A percentile compares a stretch with the other conserved stretches of the same genome.
These are phyloP conservation scores for Fusarium citri DNA, from an alignment of 2,329 filamentous ascomycete species.

Conservation along the genomic window DNA sequence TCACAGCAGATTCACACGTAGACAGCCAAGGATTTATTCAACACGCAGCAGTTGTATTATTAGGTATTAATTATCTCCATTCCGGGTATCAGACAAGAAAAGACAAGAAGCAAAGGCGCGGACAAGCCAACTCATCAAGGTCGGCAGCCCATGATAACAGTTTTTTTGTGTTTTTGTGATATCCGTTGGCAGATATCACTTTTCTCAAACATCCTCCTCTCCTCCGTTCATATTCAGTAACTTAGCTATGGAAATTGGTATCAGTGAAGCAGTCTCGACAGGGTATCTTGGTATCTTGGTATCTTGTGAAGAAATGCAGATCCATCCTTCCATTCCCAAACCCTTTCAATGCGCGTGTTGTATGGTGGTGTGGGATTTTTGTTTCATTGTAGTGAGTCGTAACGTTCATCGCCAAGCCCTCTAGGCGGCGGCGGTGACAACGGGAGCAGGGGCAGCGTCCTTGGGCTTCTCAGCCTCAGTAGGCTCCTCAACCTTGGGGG, in stretches of 20 bases:
- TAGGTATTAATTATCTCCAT: conserved; percentile 58
- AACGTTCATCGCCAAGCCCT: conserved; percentile 47
- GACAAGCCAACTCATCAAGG: conserved; percentile 35
- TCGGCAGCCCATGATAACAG: conserved; percentile 27
- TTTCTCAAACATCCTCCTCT: conserved; percentile 33
- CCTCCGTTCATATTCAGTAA: conserved; percentile 38
- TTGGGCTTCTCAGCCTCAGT: conserved; percentile 57
- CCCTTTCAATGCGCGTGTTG: conserved; percentile 54
- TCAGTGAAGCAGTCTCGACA: conserved; percentile 62
- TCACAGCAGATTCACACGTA: not conserved
- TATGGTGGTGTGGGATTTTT: conserved; percentile 40
- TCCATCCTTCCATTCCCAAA: conserved; percentile 61
- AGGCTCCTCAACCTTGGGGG: conserved; percentile 67
- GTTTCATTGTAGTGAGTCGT: conserved; percentile 41
- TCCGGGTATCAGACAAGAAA: conserved; percentile 56
- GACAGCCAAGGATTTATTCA: conserved; percentile 23
- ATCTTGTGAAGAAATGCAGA: conserved; percentile 66
- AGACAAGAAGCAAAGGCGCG: conserved; percentile 45
- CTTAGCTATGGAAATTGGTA: conserved; percentile 54
- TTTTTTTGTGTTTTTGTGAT: conserved; percentile 39
- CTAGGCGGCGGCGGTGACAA: conserved; percentile 65
- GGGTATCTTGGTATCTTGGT: conserved; percentile 69
- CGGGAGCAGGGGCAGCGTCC: conserved; percentile 57
- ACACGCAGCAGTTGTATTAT: conserved; percentile 57
- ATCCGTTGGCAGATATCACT: conserved; percentile 33